Percentiles rank a stretch among this genome's conserved stretches.
These are phyloP conservation scores for Zygosaccharomyces gambellarensis DNA, from an alignment of 805 yeast species.

Conservation along the genomic window DNA sequence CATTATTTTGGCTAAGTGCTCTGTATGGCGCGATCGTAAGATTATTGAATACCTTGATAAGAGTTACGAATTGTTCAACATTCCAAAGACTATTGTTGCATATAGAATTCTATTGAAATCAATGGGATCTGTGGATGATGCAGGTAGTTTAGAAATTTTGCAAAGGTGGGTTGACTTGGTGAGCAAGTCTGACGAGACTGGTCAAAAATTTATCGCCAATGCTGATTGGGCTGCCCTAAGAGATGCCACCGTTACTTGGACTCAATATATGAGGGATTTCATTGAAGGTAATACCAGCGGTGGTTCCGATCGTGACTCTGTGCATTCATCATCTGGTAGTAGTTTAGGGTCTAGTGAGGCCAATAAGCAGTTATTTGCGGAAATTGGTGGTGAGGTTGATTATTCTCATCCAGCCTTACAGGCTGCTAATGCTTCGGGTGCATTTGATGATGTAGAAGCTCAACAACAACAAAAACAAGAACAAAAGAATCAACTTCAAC, in stretches of 20 bases:
- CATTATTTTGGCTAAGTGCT: constrained; percentile 61
- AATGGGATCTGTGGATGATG: constrained; percentile 54
- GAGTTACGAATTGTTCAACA: constrained; percentile 53
- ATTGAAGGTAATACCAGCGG: not conserved
- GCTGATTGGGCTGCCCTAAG: constrained; percentile 84
- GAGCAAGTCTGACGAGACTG: constrained; percentile 45
- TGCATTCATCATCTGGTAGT: constrained; percentile 8
- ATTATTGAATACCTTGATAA: constrained; percentile 60
- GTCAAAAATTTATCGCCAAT: constrained; percentile 62
- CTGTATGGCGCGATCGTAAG: constrained; percentile 61
- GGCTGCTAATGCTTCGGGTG: constrained; percentile 38
- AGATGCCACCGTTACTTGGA: constrained; percentile 57
- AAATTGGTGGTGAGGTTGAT: constrained; percentile 23
- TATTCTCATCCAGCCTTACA: constrained; percentile 36
- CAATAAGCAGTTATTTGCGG: constrained; percentile 15
- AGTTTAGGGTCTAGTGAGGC: constrained; percentile 10
- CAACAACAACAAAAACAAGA: constrained; percentile 14
- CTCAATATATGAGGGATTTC: constrained; percentile 22
- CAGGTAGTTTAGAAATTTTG: constrained; percentile 50
- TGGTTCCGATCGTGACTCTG: not conserved
- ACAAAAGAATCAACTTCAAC: constrained; percentile 10
- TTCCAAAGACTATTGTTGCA: constrained; percentile 62
- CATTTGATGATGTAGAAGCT: constrained; percentile 31
- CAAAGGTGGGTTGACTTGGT: constrained; percentile 52
- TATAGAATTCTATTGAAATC: constrained; percentile 70